These are phyloP conservation scores for Penicillium coprophilum DNA, from an alignment of 495 filamentous ascomycete species.

Conservation along the genomic window DNA sequence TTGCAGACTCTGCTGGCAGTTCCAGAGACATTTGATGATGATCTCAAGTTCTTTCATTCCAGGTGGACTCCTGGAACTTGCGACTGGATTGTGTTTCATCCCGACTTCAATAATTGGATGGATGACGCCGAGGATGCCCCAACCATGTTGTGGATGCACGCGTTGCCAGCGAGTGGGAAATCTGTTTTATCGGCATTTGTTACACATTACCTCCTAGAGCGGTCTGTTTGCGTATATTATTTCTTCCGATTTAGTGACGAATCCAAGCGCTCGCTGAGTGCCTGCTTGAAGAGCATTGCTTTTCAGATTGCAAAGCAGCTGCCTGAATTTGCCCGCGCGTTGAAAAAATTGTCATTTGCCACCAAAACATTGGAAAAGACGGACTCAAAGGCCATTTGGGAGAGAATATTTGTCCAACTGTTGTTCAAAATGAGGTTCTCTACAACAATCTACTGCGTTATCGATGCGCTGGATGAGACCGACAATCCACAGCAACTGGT, in stretches of 20 bases:
- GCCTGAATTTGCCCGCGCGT: background rate
- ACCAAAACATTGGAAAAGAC: background rate
- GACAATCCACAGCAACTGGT: background rate
- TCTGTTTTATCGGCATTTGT: conserved; percentile 11
- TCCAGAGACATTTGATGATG: background rate
- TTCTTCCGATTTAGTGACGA: conserved; percentile 5
- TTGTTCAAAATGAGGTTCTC: conserved; percentile 5
- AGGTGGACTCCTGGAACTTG: conserved; percentile 3
- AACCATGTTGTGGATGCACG: conserved; percentile 7
- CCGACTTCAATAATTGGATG: background rate
- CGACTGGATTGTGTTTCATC: background rate
- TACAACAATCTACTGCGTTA: conserved; percentile 4
- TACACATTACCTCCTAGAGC: background rate
- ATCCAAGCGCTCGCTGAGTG: background rate
- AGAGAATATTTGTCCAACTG: background rate
- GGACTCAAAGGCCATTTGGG: conserved; percentile 6
- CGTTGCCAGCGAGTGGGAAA: conserved; percentile 8
- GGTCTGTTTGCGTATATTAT: background rate
- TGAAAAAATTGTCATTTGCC: background rate
- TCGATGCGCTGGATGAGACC: conserved; percentile 14
- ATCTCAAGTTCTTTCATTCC: background rate
- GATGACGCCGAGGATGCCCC: background rate
- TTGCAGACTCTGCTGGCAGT: background rate
- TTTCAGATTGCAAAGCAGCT: conserved; percentile 10
- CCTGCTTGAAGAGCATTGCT: background rate